These are phyloP conservation scores for Xylaria sp. DNA, from an alignment of 2,329 filamentous ascomycete species.

Conservation along the genomic window DNA sequence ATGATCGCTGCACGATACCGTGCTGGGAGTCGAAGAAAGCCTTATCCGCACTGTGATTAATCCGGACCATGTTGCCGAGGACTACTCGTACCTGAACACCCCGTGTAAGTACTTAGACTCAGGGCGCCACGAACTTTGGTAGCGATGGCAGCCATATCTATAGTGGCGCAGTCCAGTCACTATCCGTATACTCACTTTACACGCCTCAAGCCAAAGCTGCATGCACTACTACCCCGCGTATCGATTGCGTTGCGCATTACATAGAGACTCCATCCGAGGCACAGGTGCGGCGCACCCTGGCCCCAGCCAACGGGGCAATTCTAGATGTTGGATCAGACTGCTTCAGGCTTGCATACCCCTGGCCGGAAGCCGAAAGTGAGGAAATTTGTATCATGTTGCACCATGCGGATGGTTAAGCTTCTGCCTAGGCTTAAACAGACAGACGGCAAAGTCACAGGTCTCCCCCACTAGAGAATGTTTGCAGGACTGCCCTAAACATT, in stretches of 20 bases:
- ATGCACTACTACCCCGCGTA: slow-evolving; percentile 37
- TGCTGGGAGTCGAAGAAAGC: slow-evolving; percentile 30
- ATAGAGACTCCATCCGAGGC: slow-evolving; percentile 17
- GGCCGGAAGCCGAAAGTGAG: slow-evolving; percentile 44
- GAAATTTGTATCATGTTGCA: slow-evolving; percentile 38
- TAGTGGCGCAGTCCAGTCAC: slow-evolving; percentile 15
- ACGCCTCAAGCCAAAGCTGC: slow-evolving; percentile 35
- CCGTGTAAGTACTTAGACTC: slow-evolving; percentile 29
- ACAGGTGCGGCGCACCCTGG: slow-evolving; percentile 17
- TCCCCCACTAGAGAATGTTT: slow-evolving; percentile 20
- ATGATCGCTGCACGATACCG: slow-evolving; percentile 13
- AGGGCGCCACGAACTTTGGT: slow-evolving; percentile 31
- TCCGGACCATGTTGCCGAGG: slow-evolving; percentile 31
- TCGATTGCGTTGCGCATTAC: slow-evolving; percentile 23
- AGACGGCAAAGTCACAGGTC: slow-evolving; percentile 45
- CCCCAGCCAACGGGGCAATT: slow-evolving; percentile 7
- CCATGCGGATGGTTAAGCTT: slow-evolving; percentile 44
- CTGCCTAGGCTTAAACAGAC: slow-evolving; percentile 45
- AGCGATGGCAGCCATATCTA: slow-evolving; percentile 8
- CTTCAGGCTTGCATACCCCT: slow-evolving; percentile 35
- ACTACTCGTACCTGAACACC: slow-evolving; percentile 20
- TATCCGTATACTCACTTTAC: not conserved
- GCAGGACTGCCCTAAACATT: not conserved
- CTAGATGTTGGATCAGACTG: slow-evolving; percentile 26
- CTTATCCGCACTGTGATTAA: slow-evolving; percentile 34